These are phyloP conservation scores for Colletotrichum sublineola DNA, from an alignment of 2,329 filamentous ascomycete genomes.

Conservation along the genomic window DNA sequence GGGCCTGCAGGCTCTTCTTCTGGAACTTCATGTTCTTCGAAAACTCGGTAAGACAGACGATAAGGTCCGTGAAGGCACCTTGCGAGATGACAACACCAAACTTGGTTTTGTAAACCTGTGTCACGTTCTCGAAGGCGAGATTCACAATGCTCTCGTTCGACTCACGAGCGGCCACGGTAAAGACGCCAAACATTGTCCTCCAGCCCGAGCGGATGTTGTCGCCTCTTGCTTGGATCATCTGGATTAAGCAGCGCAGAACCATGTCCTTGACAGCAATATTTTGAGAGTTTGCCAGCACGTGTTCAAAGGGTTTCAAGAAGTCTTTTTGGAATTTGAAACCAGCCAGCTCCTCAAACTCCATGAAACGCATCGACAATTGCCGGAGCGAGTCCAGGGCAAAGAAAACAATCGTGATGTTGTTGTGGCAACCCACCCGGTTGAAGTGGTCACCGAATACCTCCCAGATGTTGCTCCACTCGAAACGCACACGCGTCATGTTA, in stretches of 20 bases:
- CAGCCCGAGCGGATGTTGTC: constrained; percentile 98
- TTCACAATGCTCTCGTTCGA: constrained; percentile 96
- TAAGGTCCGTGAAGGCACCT: constrained; percentile 94
- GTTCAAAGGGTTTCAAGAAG: constrained; percentile 97
- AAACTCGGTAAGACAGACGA: constrained; percentile 97
- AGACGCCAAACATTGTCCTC: constrained; percentile 99
- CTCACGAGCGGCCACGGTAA: constrained; percentile 93
- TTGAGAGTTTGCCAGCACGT: constrained; percentile 93
- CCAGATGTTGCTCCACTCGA: constrained; percentile 99
- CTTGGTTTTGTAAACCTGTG: constrained; percentile 92
- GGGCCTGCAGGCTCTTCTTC: constrained; percentile 96
- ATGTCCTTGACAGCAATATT: constrained; percentile 97
- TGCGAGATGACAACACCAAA: constrained; percentile 98
- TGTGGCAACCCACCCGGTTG: constrained; percentile 96
- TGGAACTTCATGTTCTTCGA: constrained; percentile 99
- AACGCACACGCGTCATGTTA: constrained; percentile 98
- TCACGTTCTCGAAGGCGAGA: constrained; percentile 96
- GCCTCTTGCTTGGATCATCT: constrained; percentile 98
- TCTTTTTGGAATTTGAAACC: constrained; percentile 99
- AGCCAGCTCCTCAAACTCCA: constrained; percentile 97
- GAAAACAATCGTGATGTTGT: constrained; percentile 96
- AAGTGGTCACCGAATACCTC: constrained; percentile 98
- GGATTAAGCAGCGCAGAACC: constrained; percentile 93
- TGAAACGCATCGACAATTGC: constrained; percentile 97
- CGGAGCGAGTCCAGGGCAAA: constrained; percentile 96